phyloP scores from a whole-genome alignment of 305 asterid species.

The Solanum hybrid region DNA sequence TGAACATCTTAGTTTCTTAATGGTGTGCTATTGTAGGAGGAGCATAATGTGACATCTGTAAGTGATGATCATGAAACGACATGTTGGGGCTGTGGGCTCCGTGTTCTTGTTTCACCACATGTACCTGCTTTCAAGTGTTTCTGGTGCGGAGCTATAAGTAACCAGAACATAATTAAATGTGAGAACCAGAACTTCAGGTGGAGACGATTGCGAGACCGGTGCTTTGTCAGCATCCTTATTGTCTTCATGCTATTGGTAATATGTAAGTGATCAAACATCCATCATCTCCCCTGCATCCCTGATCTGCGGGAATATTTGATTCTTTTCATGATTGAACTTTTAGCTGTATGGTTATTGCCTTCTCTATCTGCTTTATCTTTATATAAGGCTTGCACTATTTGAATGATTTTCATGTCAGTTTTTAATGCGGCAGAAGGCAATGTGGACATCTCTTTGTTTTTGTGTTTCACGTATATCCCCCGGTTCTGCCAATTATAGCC shows the following conservation, averaged over 20 bases:
- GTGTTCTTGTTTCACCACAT: slow-evolving; percentile 57
- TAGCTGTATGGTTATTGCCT: background rate
- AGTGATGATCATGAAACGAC: slow-evolving; percentile 55
- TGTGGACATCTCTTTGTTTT: background rate
- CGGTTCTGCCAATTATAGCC: background rate
- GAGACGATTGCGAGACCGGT: slow-evolving; percentile 65
- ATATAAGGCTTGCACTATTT: background rate
- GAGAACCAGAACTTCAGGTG: slow-evolving; percentile 35
- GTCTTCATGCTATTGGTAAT: slow-evolving; percentile 59
- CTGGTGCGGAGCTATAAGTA: slow-evolving; percentile 95
- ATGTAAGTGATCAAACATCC: slow-evolving; percentile 42
- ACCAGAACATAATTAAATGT: slow-evolving; percentile 32
- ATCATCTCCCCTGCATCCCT: background rate
- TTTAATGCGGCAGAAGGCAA: background rate
- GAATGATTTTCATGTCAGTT: background rate
- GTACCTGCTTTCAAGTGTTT: slow-evolving; percentile 75
- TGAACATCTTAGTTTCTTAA: background rate
- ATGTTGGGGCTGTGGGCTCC: slow-evolving; percentile 97
- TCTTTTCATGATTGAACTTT: background rate
- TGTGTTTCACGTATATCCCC: background rate
- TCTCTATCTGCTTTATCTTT: background rate
- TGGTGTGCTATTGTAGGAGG: slow-evolving; percentile 38
- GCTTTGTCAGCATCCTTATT: slow-evolving; percentile 48
- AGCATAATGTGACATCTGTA: slow-evolving; percentile 29
- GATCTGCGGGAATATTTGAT: background rate